Conservation (phyloP, 1,284 basidiomycete genomes). For the Sporisorium iseilematis-ciliati region DNA sequence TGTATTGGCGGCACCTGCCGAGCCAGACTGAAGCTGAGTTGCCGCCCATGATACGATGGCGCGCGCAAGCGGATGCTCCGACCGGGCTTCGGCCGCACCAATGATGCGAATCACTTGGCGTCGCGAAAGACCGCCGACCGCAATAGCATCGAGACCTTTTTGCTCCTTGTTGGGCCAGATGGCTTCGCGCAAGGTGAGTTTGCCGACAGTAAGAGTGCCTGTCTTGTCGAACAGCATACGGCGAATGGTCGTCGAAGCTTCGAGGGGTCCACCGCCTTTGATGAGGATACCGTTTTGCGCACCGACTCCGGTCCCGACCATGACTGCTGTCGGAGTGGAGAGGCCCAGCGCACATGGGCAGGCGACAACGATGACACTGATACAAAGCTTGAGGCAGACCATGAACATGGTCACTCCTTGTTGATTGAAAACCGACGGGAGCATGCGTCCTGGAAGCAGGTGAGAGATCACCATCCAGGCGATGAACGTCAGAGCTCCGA, state of each 20-base stretch:
- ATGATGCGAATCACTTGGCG: slow-evolving; percentile 74
- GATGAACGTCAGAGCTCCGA: slow-evolving; percentile 85
- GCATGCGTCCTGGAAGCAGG: slow-evolving; percentile 72
- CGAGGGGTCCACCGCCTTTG: slow-evolving; percentile 94
- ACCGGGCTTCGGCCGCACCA: slow-evolving; percentile 85
- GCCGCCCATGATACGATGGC: slow-evolving; percentile 82
- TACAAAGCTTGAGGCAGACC: slow-evolving; percentile 95
- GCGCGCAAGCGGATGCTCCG: slow-evolving; percentile 95
- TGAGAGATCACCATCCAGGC: slow-evolving; percentile 85
- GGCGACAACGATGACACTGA: slow-evolving; percentile 96
- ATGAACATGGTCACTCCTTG: slow-evolving; percentile 88
- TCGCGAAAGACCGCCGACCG: slow-evolving; percentile 34
- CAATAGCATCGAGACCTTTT: slow-evolving; percentile 27
- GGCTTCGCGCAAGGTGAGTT: slow-evolving; percentile 79
- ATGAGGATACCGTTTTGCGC: slow-evolving; percentile 97
- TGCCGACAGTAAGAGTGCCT: slow-evolving; percentile 92
- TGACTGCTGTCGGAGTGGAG: slow-evolving; percentile 97
- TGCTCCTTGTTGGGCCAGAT: slow-evolving; percentile 78
- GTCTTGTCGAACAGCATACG: slow-evolving; percentile 95
- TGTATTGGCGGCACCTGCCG: neutral
- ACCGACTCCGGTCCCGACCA: slow-evolving; percentile 98
- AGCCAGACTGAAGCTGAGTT: slow-evolving; percentile 74
- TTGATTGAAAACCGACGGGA: slow-evolving; percentile 86
- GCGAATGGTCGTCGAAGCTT: slow-evolving; percentile 85
- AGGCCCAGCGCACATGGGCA: slow-evolving; percentile 97